phyloP scores from a whole-genome alignment of 768 basidiomycete species.

The Lactarius hatsudake region DNA sequence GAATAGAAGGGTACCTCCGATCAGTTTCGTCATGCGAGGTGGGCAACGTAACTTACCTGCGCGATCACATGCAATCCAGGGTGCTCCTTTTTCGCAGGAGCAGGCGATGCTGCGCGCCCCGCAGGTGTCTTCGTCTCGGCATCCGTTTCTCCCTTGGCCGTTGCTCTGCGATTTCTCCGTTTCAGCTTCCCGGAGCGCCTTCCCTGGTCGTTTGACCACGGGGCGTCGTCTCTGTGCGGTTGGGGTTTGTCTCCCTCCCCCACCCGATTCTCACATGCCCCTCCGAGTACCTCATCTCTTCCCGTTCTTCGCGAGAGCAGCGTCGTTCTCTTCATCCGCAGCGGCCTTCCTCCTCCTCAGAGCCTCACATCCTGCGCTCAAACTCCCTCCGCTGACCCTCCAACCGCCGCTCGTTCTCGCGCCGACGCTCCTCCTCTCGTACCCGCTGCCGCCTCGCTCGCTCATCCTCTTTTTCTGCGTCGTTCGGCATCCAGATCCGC shows the following conservation, averaged over 20 bases:
- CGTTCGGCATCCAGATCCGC: not conserved
- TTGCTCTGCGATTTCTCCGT: not conserved
- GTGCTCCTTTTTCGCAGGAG: not conserved
- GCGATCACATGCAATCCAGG: not conserved
- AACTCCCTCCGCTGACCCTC: constrained; percentile 9
- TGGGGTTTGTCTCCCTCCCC: not conserved
- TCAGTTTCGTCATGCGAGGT: not conserved
- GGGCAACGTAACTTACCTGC: not conserved
- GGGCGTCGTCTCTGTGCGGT: not conserved
- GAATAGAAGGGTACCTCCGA: not conserved
- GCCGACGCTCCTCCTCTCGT: not conserved
- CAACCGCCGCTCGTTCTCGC: constrained; percentile 9
- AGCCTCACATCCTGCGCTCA: constrained; percentile 9
- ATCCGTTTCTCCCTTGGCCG: not conserved
- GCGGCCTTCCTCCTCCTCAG: constrained; percentile 4
- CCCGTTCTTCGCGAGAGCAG: not conserved
- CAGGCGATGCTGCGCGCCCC: not conserved
- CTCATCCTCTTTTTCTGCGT: not conserved
- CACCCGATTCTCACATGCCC: not conserved
- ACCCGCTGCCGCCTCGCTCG: too few relatives aligned
- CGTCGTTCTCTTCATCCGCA: not conserved
- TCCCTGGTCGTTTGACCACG: not conserved
- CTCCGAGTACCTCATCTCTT: not conserved
- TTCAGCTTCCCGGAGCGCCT: not conserved
- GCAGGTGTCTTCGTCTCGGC: not conserved